Percentiles rank a stretch among this genome's conserved stretches.
Evolutionary conservation across 768 basidiomycete species (phyloP).

Genomic region (Lactifluus echinatus): DNA sequence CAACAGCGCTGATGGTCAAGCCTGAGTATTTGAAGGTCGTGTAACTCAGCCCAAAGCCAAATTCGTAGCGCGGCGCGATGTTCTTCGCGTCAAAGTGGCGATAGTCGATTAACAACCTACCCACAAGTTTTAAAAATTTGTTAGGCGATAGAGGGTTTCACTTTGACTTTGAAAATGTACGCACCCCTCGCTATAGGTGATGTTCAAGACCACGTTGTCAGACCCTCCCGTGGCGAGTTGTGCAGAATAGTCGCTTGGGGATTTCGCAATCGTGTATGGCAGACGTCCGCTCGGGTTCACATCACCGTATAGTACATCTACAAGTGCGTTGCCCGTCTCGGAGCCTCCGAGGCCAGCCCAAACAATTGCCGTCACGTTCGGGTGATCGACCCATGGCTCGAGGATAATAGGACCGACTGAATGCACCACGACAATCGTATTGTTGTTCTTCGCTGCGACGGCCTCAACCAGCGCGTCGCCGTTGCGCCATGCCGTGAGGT

Average conservation of each 20-base stretch:
- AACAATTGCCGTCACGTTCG: conserved; percentile 58
- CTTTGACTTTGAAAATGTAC: conserved; percentile 9
- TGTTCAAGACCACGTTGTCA: conserved; percentile 30
- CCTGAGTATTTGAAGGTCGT: conserved; percentile 67
- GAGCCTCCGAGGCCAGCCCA: conserved; percentile 56
- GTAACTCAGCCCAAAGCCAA: conserved; percentile 87
- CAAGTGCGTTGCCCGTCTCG: conserved; percentile 54
- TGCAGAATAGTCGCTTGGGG: conserved; percentile 41
- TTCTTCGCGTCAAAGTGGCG: conserved; percentile 42
- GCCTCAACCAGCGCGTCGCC: conserved; percentile 36
- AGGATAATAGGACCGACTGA: conserved; percentile 62
- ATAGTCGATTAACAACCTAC: conserved; percentile 28
- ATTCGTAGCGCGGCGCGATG: conserved; percentile 76
- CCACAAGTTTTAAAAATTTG: not conserved
- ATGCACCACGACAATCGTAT: conserved; percentile 76
- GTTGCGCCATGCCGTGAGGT: conserved; percentile 33
- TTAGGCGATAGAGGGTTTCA: no score
- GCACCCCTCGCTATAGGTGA: conserved; percentile 58
- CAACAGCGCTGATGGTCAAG: conserved; percentile 40
- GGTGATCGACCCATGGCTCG: conserved; percentile 67
- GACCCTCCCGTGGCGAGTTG: conserved; percentile 27
- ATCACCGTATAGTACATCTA: conserved; percentile 68
- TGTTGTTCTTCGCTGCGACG: conserved; percentile 60
- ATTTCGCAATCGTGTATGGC: conserved; percentile 69
- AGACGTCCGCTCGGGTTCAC: conserved; percentile 67